Evolutionary conservation across 176 grass and related monocot species (phyloP).

Genomic region (Ananas comosus): DNA sequence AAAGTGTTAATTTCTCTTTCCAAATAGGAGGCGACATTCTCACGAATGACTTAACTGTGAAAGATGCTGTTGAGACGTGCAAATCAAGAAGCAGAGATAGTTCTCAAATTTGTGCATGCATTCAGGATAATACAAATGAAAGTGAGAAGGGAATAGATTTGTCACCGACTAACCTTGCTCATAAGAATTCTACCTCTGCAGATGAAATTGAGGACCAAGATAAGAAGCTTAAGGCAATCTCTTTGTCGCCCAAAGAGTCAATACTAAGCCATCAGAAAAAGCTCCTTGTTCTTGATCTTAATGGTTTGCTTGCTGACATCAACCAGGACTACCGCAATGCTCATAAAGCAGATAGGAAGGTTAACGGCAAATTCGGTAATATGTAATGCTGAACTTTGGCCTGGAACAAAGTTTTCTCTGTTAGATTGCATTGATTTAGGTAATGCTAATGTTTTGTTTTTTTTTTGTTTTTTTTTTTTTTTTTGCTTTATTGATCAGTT

Average conservation of each 20-base stretch:
- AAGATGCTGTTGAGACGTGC: not conserved
- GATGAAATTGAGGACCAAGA: constrained; percentile 16
- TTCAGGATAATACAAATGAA: constrained; percentile 14
- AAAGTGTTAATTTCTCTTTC: constrained; percentile 26
- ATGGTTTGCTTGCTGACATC: constrained; percentile 91
- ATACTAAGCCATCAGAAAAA: constrained; percentile 46
- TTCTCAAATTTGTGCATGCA: constrained; percentile 15
- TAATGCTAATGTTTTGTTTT: constrained; percentile 7
- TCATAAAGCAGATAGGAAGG: constrained; percentile 51
- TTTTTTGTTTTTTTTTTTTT: not conserved
- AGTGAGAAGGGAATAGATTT: not conserved
- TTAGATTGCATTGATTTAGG: not conserved
- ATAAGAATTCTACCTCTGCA: constrained; percentile 12
- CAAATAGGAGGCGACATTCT: not conserved
- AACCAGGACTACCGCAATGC: constrained; percentile 36
- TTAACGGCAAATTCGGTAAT: constrained; percentile 72
- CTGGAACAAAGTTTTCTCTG: not conserved
- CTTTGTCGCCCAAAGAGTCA: constrained; percentile 9
- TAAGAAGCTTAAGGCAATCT: constrained; percentile 18
- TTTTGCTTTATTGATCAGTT: constrained; percentile 18
- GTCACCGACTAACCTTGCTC: not conserved
- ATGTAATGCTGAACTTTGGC: not conserved
- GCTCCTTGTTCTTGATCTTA: constrained; percentile 93
- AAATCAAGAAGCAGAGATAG: not conserved
- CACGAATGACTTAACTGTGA: constrained; percentile 1